Conservation (phyloP, 2,329 filamentous ascomycete genomes). For the Neocatenulostroma microsporum region DNA sequence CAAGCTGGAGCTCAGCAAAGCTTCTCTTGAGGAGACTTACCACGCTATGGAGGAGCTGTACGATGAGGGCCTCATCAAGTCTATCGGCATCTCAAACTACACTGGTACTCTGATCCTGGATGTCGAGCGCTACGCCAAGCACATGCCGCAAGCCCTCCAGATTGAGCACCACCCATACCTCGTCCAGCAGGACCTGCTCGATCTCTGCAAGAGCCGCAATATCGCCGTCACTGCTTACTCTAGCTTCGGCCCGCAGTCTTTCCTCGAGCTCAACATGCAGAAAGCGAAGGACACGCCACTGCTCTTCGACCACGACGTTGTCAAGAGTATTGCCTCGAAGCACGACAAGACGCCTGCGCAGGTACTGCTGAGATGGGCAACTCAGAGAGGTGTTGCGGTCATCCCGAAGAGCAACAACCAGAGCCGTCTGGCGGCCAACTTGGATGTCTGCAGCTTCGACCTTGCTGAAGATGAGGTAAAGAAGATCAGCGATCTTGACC, state of each 20-base stretch:
- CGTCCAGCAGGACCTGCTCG: conserved; percentile 63
- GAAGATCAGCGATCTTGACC: conserved; percentile 57
- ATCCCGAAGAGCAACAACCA: conserved; percentile 69
- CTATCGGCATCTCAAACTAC: conserved; percentile 80
- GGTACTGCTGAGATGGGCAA: conserved; percentile 79
- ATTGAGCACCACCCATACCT: conserved; percentile 89
- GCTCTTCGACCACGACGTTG: conserved; percentile 61
- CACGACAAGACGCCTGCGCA: conserved; percentile 67
- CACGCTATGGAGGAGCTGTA: conserved; percentile 69
- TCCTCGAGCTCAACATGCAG: conserved; percentile 68
- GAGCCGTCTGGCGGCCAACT: conserved; percentile 54
- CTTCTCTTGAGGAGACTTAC: conserved; percentile 75
- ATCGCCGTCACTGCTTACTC: conserved; percentile 77
- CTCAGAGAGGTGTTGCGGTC: conserved; percentile 70
- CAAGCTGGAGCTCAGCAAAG: conserved; percentile 57
- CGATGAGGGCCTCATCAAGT: conserved; percentile 57
- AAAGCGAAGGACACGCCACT: conserved; percentile 57
- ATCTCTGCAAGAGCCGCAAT: conserved; percentile 60
- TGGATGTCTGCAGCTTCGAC: conserved; percentile 60
- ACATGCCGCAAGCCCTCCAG: conserved; percentile 70
- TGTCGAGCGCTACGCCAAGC: conserved; percentile 66
- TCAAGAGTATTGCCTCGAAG: conserved; percentile 61
- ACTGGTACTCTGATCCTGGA: conserved; percentile 70
- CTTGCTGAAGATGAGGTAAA: conserved; percentile 59
- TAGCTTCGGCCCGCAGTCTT: conserved; percentile 71